Percentiles rank a stretch among this genome's conserved stretches.
phyloP scores from a whole-genome alignment of 1,284 basidiomycete species.

The Fomitopsis schrenkii region DNA sequence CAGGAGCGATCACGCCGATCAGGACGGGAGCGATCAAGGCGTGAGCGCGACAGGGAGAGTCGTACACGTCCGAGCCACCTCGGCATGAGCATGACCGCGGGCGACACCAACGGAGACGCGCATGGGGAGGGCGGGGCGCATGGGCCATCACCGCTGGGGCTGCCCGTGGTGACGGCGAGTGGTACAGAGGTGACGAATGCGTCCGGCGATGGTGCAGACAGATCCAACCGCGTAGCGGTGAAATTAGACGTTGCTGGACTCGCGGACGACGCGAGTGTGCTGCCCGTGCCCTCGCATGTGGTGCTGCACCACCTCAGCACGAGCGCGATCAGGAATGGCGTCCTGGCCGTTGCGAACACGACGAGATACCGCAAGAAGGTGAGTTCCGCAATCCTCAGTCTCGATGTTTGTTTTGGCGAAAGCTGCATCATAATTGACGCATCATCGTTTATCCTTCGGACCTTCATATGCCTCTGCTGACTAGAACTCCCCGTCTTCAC shows the following conservation, averaged over 20 bases:
- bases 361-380: conserved; percentile 94
- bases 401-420: background rate
- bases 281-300: conserved; percentile 93
- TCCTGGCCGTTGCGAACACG: conserved; percentile 91
- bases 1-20: conserved; percentile 16
- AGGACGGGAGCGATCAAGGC: conserved; percentile 7
- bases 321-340: conserved; percentile 92
- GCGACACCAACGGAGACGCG: background rate
- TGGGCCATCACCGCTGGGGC: conserved; percentile 16
- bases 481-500: conserved; percentile 2
- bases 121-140: conserved; percentile 5
- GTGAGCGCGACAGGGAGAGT: conserved; percentile 19
- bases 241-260: conserved; percentile 38
- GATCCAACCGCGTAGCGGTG: conserved; percentile 11
- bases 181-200: conserved; percentile 35
- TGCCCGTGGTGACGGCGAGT: conserved; percentile 40
- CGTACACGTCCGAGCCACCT: conserved; percentile 19
- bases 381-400: conserved; percentile 9
- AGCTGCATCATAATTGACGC: background rate
- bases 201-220: conserved; percentile 7
- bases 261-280: conserved; percentile 88
- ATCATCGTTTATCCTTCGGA: background rate
- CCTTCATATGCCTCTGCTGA: background rate
- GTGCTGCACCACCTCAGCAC: conserved; percentile 96
- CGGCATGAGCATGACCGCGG: conserved; percentile 22